A percentile compares a stretch with the other conserved stretches of the same genome.
These are phyloP conservation scores for Boletus tomentosulus DNA, from an alignment of 768 basidiomycete species.

Conservation along the genomic window DNA sequence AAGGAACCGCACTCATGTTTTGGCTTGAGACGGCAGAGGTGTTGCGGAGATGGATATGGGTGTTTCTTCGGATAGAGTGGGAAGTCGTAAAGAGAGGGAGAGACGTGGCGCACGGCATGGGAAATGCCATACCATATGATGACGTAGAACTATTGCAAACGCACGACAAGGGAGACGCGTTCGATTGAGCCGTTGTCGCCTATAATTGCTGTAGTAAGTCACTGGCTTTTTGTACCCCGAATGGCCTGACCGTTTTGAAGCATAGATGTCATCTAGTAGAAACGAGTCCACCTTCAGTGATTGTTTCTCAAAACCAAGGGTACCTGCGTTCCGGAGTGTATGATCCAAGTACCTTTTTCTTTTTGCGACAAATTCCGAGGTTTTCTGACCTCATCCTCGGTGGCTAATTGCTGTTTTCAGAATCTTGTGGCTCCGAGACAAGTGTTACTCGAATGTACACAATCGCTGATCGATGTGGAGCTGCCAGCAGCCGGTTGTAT, in stretches of 20 bases:
- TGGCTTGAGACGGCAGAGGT: constrained; percentile 89
- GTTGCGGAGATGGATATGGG: constrained; percentile 94
- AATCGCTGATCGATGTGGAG: too few relatives aligned
- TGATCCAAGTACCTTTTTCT: too few relatives aligned
- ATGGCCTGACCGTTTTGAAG: constrained; percentile 1
- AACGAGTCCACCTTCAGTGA: neutral
- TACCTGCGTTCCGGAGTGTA: too few relatives aligned
- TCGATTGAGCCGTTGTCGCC: constrained; percentile 14
- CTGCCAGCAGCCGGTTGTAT: too few relatives aligned
- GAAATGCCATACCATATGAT: constrained; percentile 6
- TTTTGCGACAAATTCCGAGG: too few relatives aligned
- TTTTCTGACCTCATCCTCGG: too few relatives aligned
- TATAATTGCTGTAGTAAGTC: constrained; percentile 12
- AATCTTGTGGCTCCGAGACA: too few relatives aligned
- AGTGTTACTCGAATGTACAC: too few relatives aligned
- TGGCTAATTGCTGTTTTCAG: too few relatives aligned
- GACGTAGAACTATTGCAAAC: constrained; percentile 14
- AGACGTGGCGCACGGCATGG: constrained; percentile 2
- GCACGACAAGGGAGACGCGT: constrained; percentile 10
- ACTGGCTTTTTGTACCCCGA: neutral
- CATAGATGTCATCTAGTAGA: neutral
- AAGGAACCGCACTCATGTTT: constrained; percentile 82
- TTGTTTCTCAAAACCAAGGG: neutral
- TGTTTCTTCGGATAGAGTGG: constrained; percentile 96
- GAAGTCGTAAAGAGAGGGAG: constrained; percentile 67